Evolutionary conservation across 2,329 filamentous ascomycete genomes (phyloP), one percentile per base, ranked within the genome.

Genomic region (Lecanosticta acicola): DNA sequence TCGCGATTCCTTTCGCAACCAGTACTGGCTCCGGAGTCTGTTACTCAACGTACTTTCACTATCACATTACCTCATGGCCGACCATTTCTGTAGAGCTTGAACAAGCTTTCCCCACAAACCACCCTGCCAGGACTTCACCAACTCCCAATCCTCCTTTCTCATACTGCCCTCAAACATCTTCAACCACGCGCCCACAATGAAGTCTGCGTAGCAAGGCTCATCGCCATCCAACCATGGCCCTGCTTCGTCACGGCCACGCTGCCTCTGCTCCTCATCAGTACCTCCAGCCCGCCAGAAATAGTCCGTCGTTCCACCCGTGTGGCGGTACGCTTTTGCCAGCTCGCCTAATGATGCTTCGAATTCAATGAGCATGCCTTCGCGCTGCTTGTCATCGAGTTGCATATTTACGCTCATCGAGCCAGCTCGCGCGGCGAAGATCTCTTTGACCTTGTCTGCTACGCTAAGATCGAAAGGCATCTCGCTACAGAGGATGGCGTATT

Each of bases 131-230:
- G 57, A 51, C 38, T 56, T 65, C 9, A 76, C 48, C 43, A 69
- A 62, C 48, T 71, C 56, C 75, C 75, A 79, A 46, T 79, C 76
- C 2, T 55, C 49, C 43, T 54, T 42, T 0, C 70, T 70, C 43
- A 79, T 56, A 19, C 64, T 67, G 11, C 33, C 58, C 3, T 54
- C 49, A 43, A 71, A 53, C 71, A 78, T 75, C 4, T 68, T 65
- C 58, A 81, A 45, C 78, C 78, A 81, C 0, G 64, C 75, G 1
- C 77, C 78, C 1, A 81, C 70, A 26, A 80, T 77, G 0, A 79
- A 56, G 55, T 81, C 79, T 1, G 75, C 77, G 65, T 80, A 79
- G 36, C 57, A 72, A 1, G 69, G 66, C 56, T 53, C 56, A 1
- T 50, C 39, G 0, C 76, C 77, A 1, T 77, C 63, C 1, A 80